Evolutionary conservation across 1,139 yeast genomes (phyloP).

Genomic region (Suhomyces choctaworum): DNA sequence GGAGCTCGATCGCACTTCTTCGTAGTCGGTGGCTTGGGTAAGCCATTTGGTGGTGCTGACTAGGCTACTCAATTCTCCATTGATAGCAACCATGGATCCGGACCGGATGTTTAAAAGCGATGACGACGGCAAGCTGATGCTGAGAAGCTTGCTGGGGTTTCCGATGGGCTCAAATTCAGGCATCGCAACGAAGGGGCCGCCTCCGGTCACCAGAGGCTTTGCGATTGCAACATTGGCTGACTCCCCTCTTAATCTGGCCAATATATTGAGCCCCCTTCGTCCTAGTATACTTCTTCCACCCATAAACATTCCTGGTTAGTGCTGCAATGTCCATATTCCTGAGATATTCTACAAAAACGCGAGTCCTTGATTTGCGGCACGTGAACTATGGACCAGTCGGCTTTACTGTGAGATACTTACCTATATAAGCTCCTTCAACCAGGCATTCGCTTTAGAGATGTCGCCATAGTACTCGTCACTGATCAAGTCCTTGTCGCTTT

Average conservation of each 20-base stretch:
- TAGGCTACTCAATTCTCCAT: conserved; percentile 32
- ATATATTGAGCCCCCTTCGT: conserved; percentile 2
- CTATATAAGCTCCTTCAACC: conserved; percentile 35
- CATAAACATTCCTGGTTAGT: too few species aligned
- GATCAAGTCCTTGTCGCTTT: conserved; percentile 36
- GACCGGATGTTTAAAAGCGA: conserved; percentile 33
- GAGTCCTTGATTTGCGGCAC: too few species aligned
- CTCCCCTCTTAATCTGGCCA: conserved; percentile 2
- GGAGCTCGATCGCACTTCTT: conserved; percentile 25
- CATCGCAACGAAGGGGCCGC: conserved; percentile 43
- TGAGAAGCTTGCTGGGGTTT: conserved; percentile 30
- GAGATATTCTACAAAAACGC: too few species aligned
- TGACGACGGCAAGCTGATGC: conserved; percentile 37
- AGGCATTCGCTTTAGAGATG: conserved; percentile 44
- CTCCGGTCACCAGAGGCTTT: conserved; percentile 29
- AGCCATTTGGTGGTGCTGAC: conserved; percentile 18
- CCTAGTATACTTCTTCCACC: not conserved
- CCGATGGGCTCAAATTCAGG: conserved; percentile 40
- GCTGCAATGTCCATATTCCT: too few species aligned
- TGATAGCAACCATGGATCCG: conserved; percentile 36
- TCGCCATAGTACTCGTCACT: conserved; percentile 32
- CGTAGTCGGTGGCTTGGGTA: conserved; percentile 23
- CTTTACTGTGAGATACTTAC: too few species aligned
- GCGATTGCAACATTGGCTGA: conserved; percentile 6
- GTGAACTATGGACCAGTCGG: too few species aligned